phyloP scores from a whole-genome alignment of 192 early-diverging fungal genomes.

The Chytriomyces sp. region DNA sequence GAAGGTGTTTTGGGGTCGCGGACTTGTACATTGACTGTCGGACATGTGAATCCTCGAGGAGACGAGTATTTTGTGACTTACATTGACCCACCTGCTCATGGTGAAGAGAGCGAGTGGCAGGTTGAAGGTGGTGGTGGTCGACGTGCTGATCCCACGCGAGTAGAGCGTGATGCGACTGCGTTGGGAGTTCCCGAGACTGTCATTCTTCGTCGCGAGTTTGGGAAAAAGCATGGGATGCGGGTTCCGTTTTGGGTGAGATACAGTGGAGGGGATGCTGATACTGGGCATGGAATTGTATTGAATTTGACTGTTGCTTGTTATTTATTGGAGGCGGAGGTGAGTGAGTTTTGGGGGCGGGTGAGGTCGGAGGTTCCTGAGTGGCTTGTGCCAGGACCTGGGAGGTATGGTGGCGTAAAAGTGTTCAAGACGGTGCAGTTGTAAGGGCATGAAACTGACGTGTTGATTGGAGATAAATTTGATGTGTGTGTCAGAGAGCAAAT shows the following conservation, averaged over 20 bases:
- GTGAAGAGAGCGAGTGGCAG: neutral
- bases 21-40: slow-evolving; percentile 6
- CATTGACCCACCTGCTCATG: slow-evolving; percentile 12
- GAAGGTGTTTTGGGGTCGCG: slow-evolving; percentile 1
- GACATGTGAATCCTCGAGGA: neutral
- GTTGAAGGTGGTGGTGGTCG: slow-evolving; percentile 6
- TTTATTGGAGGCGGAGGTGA: slow-evolving; percentile 2
- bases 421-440: neutral
- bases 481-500: no score
- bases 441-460: neutral
- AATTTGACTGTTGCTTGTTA: slow-evolving; percentile 24
- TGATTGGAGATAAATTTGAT: no score
- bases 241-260: slow-evolving; percentile 16
- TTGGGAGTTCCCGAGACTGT: neutral
- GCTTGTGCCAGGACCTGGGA: slow-evolving; percentile 11
- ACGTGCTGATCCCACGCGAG: neutral
- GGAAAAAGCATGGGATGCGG: slow-evolving; percentile 13
- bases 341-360: neutral
- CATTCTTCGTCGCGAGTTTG: slow-evolving; percentile 14
- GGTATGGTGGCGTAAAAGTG: slow-evolving; percentile 13
- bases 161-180: neutral
- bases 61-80: slow-evolving; percentile 2
- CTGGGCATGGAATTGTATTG: neutral
- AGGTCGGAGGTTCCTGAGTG: neutral
- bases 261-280: neutral